Conservation (phyloP, 2,329 filamentous ascomycete species). For the Cladosporium phlei region DNA sequence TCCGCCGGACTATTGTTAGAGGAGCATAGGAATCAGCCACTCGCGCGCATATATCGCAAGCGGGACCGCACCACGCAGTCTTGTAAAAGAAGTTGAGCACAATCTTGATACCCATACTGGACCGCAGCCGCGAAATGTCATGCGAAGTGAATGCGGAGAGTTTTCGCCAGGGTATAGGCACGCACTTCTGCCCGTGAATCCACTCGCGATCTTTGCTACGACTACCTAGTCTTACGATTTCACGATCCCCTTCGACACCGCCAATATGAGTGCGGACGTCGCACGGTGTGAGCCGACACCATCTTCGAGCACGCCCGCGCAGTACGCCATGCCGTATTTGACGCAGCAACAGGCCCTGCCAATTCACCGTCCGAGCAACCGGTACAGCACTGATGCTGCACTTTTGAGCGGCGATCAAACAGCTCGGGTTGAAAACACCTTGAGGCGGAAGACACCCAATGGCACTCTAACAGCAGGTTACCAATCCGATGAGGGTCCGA, state of each 20-base stretch:
- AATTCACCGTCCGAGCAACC: conserved; percentile 23
- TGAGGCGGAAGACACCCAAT: conserved; percentile 87
- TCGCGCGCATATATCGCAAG: conserved; percentile 11
- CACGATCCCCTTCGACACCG: conserved; percentile 11
- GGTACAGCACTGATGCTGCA: conserved; percentile 16
- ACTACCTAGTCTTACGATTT: conserved; percentile 11
- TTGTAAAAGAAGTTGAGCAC: conserved; percentile 7
- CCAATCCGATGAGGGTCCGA: conserved; percentile 54
- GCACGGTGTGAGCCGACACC: conserved; percentile 18
- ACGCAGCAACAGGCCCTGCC: conserved; percentile 30
- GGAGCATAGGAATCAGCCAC: conserved; percentile 12
- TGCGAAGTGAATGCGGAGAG: conserved; percentile 26
- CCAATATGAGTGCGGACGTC: conserved; percentile 29
- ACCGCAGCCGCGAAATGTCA: conserved; percentile 24
- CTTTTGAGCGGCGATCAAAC: conserved; percentile 24
- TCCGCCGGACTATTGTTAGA: conserved; percentile 13
- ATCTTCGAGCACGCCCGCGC: conserved; percentile 11
- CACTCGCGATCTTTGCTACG: conserved; percentile 18
- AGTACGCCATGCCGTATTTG: conserved; percentile 25
- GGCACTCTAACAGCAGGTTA: conserved; percentile 91
- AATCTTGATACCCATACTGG: conserved; percentile 5
- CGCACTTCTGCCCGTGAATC: conserved; percentile 28
- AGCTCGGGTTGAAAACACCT: conserved; percentile 60
- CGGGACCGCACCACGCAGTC: conserved; percentile 1
- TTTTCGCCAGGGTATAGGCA: conserved; percentile 35